phyloP scores from a whole-genome alignment of 1,284 basidiomycete genomes.

The Sphagnurus paluster region DNA sequence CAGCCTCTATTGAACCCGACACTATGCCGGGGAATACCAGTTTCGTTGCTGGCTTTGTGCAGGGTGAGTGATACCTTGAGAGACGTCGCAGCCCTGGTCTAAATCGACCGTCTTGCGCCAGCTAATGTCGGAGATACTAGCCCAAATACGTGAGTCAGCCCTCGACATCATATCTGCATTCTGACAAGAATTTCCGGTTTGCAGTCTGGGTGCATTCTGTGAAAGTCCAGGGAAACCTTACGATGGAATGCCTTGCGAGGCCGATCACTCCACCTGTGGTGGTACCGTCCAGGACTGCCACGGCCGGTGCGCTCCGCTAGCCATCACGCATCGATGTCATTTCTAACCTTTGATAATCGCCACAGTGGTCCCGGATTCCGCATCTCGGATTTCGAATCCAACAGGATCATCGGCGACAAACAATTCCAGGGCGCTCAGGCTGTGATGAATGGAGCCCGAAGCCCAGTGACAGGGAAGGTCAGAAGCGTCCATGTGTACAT shows the following conservation, averaged over 20 bases:
- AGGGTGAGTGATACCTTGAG: slow-evolving; percentile 44
- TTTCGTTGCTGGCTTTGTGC: slow-evolving; percentile 77
- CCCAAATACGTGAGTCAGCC: slow-evolving; percentile 65
- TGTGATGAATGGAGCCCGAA: slow-evolving; percentile 53
- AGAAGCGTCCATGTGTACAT: slow-evolving; percentile 67
- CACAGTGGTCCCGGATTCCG: slow-evolving; percentile 70
- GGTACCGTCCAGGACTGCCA: slow-evolving; percentile 66
- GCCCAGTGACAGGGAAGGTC: slow-evolving; percentile 55
- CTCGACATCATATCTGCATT: slow-evolving; percentile 9
- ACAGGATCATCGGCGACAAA: slow-evolving; percentile 63
- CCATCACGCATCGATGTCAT: neutral
- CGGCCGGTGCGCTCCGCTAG: slow-evolving; percentile 53
- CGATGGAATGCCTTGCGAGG: slow-evolving; percentile 66
- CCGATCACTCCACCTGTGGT: slow-evolving; percentile 75
- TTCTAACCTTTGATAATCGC: slow-evolving; percentile 4
- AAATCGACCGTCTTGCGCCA: slow-evolving; percentile 24
- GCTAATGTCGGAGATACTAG: slow-evolving; percentile 79
- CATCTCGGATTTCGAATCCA: slow-evolving; percentile 72
- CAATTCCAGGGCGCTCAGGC: slow-evolving; percentile 67
- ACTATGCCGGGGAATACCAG: slow-evolving; percentile 66
- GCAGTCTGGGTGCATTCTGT: slow-evolving; percentile 71
- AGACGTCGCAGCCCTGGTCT: neutral
- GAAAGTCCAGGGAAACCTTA: slow-evolving; percentile 70
- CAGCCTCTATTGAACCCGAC: slow-evolving; percentile 62
- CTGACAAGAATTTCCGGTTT: slow-evolving; percentile 2